phyloP scores from a whole-genome alignment of 2,329 filamentous ascomycete genomes.

The Aotearoamyces nothofagi region DNA sequence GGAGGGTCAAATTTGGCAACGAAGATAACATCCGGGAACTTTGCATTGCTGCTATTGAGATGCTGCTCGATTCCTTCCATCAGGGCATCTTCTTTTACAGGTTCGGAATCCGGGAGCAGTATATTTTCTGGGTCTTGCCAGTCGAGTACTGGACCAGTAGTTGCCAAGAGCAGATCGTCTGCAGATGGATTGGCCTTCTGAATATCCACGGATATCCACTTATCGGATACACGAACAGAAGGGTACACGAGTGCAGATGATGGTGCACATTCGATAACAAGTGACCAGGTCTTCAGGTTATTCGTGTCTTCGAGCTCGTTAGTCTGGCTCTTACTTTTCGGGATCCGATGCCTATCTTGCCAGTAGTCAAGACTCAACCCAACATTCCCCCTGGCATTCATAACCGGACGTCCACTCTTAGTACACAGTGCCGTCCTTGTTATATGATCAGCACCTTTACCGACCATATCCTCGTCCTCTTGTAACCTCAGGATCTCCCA shows the following conservation, averaged over 20 bases:
- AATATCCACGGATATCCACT: conserved; percentile 58
- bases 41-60: conserved; percentile 26
- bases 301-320: conserved; percentile 5
- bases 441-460: conserved; percentile 27
- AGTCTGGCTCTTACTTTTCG: conserved; percentile 18
- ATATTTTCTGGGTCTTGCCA: conserved; percentile 62
- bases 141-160: conserved; percentile 32
- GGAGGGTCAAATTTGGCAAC: conserved; percentile 62
- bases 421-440: conserved; percentile 36
- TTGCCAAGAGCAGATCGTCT: conserved; percentile 23
- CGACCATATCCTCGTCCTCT: conserved; percentile 28
- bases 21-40: conserved; percentile 59
- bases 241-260: conserved; percentile 29
- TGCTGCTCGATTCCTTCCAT: conserved; percentile 37
- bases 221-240: conserved; percentile 54
- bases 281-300: conserved; percentile 39
- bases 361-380: conserved; percentile 68
- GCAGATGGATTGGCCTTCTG: conserved; percentile 36
- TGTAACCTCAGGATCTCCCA: conserved; percentile 50
- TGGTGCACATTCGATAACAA: conserved; percentile 50
- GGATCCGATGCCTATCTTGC: conserved; percentile 43
- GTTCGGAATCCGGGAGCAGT: conserved; percentile 29
- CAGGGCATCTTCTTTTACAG: conserved; percentile 30
- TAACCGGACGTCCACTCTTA: conserved; percentile 52
- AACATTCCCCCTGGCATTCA: conserved; percentile 52